Evolutionary conservation across 73 alveolate genomes (phyloP), one percentile per base, ranked within the genome.

Genomic region (Symbiodinium natans): DNA sequence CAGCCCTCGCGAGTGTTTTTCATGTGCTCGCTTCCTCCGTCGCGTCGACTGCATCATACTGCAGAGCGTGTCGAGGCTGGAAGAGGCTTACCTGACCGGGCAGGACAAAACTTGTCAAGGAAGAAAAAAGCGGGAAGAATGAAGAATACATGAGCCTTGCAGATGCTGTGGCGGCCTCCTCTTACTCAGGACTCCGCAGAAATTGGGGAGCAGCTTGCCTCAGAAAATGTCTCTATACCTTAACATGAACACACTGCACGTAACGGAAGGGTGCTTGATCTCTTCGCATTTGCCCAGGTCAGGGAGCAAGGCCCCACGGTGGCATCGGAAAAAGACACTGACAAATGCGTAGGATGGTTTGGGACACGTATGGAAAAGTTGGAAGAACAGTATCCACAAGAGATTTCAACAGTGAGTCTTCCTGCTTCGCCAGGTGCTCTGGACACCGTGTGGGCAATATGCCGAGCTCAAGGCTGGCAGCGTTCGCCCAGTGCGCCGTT

Each of bases 401-500:
- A n/a, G n/a, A n/a, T n/a, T n/a, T n/a, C n/a, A n/a, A n/a, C n/a
- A n/a, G n/a, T n/a, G n/a, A n/a, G n/a, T n/a, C n/a, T n/a, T n/a
- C 71, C 71, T 29, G n/a, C 31, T 8, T 52, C 71, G 71, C 23
- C 71, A 63, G 80, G 80, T 63, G 21, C 33, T 63, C 38, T 63
- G 80, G 80, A 63, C 80, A 31, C 33, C 80, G 11, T 63, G 80
- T 63, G 80, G 80, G 80, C 80, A 63, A 63, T 63, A 36, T 36
- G 80, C 80, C 80, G 80, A 63, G 80, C 80, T 63, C 0, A 63
- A 63, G 36, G 36, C 17, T 23, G 80, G 80, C 36, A 23, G 38
- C 36, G 80, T 63, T 63, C 80, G 80, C 80, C 80, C 80, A 63
- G 80, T 36, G 9, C 80, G 80, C 40, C 80, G 80, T 29, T 36